Base-by-base conservation (phyloP, 208 protist species). In the Naegleria lovaniensis region DNA sequence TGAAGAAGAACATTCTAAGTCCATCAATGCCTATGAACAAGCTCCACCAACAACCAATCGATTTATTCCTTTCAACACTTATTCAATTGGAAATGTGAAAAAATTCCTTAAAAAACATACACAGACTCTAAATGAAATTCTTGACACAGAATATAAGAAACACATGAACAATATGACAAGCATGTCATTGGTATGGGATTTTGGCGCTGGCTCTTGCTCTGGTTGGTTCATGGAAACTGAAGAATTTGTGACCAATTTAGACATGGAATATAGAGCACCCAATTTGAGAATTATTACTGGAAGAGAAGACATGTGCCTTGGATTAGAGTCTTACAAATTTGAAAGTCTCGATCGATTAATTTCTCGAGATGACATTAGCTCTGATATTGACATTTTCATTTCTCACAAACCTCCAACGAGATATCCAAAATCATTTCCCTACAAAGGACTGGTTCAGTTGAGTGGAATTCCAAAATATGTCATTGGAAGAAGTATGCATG, bases 401-500 rank as follows among this genome's bases (percentile, higher is more conserved):
- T 39, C 84, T 38, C 84, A 88, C n/a, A 88, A 88, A 88, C 84
- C 84, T 58, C 84, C 84, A 16, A 43, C 51, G 1, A 52, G 84
- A 11, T 88, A 88, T 88, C 84, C 84, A 88, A 67, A 67, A 67
- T 13, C 6, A 39, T 58, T 58, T 38, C 84, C 84, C 33, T 88
- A 88, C 41, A 88, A 88, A 39, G 84, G 84, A 88, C 11, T 88
- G 0, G 41, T 88, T 22, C 39, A 88, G 0, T 25, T 88, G 22
- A 5, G 9, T 36, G 48, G 29, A 40, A 38, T 67, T 84, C 91
- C 92, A 15, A 59, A 19, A 48, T 93, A 88, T 79, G 22, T 88
- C 0, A 38, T 93, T n/a, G 87, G 91, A 33, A 83, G 92, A 58
- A 84, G n/a, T n/a, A 93, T 93, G 92, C n/a, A 48, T 67, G 92